Evolutionary conservation across 371 early-diverging fungal genomes (phyloP).

Genomic region (Choanephora cucurbitarum): DNA sequence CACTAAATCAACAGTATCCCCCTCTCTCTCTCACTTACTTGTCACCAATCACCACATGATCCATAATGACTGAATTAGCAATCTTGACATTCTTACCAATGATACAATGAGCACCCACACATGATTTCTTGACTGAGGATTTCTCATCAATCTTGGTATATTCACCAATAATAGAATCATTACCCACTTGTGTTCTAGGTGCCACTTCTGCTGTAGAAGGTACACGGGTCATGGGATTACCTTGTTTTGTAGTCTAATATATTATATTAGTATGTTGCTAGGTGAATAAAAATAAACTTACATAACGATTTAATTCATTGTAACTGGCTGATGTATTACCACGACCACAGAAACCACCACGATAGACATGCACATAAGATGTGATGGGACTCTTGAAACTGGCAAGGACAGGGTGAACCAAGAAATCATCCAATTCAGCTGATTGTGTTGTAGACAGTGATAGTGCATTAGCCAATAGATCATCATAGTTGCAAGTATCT

Average conservation of each 20-base stretch:
- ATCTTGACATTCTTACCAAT: conserved; percentile 97
- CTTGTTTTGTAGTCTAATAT: conserved; percentile 59
- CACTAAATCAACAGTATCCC: background rate
- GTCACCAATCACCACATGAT: conserved; percentile 87
- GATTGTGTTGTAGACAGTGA: conserved; percentile 50
- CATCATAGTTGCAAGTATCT: conserved; percentile 38
- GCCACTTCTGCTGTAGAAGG: conserved; percentile 66
- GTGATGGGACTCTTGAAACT: conserved; percentile 51
- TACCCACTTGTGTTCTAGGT: conserved; percentile 78
- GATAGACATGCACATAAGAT: conserved; percentile 49
- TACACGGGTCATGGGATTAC: conserved; percentile 55
- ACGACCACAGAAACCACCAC: conserved; percentile 66
- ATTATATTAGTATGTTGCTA: conserved; percentile 1
- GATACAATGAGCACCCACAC: conserved; percentile 88
- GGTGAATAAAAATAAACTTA: conserved; percentile 37
- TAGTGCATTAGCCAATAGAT: conserved; percentile 46
- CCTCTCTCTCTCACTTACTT: conserved; percentile 51
- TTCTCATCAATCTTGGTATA: conserved; percentile 88
- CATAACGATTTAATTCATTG: conserved; percentile 83
- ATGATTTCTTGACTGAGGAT: conserved; percentile 88
- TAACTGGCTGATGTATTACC: conserved; percentile 85
- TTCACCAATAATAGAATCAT: conserved; percentile 91
- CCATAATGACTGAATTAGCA: conserved; percentile 91
- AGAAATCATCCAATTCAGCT: conserved; percentile 31
- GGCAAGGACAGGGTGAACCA: conserved; percentile 29